Evolutionary conservation across 2,329 filamentous ascomycete genomes (phyloP).

Genomic region (Geoglossum cookeanum): DNA sequence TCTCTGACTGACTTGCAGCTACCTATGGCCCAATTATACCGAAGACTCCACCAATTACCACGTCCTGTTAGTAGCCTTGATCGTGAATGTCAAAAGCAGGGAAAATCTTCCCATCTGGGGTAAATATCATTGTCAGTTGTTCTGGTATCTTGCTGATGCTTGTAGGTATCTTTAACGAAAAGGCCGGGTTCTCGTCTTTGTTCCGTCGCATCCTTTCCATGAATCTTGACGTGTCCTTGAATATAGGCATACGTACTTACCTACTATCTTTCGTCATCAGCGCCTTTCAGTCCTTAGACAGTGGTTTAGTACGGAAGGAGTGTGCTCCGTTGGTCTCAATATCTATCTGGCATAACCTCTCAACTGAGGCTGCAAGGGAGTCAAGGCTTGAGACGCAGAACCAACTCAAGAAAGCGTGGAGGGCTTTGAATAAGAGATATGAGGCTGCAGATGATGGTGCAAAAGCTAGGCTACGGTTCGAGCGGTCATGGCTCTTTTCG

Average conservation of each 20-base stretch:
- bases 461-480: slow-evolving; percentile 69
- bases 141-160: background rate
- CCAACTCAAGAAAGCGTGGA: slow-evolving; percentile 79
- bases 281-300: slow-evolving; percentile 88
- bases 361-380: slow-evolving; percentile 56
- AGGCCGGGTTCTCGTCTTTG: slow-evolving; percentile 69
- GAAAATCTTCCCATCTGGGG: slow-evolving; percentile 80
- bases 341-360: slow-evolving; percentile 85
- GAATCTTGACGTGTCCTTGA: slow-evolving; percentile 52
- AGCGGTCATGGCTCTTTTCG: slow-evolving; percentile 83
- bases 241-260: slow-evolving; percentile 51
- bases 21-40: slow-evolving; percentile 84
- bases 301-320: slow-evolving; percentile 75
- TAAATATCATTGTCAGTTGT: slow-evolving; percentile 21
- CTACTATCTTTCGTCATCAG: slow-evolving; percentile 80
- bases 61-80: slow-evolving; percentile 65
- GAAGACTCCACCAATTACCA: slow-evolving; percentile 85
- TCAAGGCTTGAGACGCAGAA: slow-evolving; percentile 49
- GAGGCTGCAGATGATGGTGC: slow-evolving; percentile 65
- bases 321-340: slow-evolving; percentile 91
- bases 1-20: slow-evolving; percentile 32
- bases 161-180: slow-evolving; percentile 54
- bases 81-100: slow-evolving; percentile 73
- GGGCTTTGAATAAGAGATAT: slow-evolving; percentile 66
- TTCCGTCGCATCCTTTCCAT: slow-evolving; percentile 83